These are phyloP conservation scores for Leccinum pellstonianum DNA, from an alignment of 768 basidiomycete species.

Conservation along the genomic window DNA sequence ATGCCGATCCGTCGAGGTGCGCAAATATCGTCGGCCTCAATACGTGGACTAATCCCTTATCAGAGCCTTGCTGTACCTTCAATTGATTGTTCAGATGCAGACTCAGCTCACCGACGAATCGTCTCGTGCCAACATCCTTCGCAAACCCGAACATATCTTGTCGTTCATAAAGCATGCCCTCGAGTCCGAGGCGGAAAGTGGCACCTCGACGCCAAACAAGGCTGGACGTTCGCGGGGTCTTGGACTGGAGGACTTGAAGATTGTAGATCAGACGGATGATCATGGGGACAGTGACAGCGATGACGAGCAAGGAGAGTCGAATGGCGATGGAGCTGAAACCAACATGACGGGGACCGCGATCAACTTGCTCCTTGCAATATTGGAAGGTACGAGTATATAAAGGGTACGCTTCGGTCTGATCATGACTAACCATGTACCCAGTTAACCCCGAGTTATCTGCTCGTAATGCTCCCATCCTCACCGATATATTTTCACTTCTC, in stretches of 20 bases:
- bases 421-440: constrained; percentile 14
- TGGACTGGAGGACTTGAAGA: constrained; percentile 37
- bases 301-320: constrained; percentile 43
- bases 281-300: constrained; percentile 58
- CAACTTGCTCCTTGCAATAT: constrained; percentile 75
- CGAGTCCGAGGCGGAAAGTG: constrained; percentile 35
- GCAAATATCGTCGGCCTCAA: neutral
- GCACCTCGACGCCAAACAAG: constrained; percentile 4
- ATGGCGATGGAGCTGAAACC: constrained; percentile 44
- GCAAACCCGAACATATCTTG: constrained; percentile 69
- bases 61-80: constrained; percentile 72
- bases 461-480: constrained; percentile 58
- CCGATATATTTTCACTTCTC: constrained; percentile 67
- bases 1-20: constrained; percentile 25
- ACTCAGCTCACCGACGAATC: constrained; percentile 56
- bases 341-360: constrained; percentile 78
- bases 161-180: constrained; percentile 80
- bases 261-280: constrained; percentile 36
- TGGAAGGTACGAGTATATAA: constrained; percentile 64
- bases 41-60: constrained; percentile 5
- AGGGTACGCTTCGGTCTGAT: neutral
- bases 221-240: constrained; percentile 20
- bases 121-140: constrained; percentile 54
- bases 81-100: constrained; percentile 83
- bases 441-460: constrained; percentile 61